Conservation (phyloP, 1,284 basidiomycete genomes). For the Trichosporon coremiiforme region DNA sequence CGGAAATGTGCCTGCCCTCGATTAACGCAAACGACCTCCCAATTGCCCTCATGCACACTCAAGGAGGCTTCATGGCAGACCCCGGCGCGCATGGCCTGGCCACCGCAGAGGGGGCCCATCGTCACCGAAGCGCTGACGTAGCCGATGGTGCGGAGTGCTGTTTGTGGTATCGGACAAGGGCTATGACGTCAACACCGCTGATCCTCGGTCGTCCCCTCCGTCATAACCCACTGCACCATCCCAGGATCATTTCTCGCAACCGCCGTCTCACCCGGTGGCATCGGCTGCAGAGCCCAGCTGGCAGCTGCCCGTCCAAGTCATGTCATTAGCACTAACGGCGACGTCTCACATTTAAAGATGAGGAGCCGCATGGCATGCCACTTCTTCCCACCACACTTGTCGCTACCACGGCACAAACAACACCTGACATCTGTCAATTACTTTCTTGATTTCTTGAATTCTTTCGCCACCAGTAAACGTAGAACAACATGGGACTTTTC, state of each 20-base stretch:
- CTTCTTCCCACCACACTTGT: neutral
- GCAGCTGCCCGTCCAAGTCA: no score
- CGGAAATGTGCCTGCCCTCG: neutral
- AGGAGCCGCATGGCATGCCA: neutral
- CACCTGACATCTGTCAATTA: neutral
- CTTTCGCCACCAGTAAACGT: neutral
- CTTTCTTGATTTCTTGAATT: neutral
- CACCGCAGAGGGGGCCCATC: neutral
- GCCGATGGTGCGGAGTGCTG: neutral
- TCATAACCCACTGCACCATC: neutral
- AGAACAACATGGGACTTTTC: slow-evolving; percentile 46
- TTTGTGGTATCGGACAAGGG: neutral
- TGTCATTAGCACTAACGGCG: neutral
- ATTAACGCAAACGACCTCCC: neutral
- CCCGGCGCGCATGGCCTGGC: slow-evolving; percentile 2
- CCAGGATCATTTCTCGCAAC: neutral
- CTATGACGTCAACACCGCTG: slow-evolving; percentile 1
- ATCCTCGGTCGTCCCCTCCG: neutral
- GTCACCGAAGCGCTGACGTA: neutral
- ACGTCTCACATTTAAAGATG: neutral
- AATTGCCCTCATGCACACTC: neutral
- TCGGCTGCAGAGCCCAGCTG: neutral
- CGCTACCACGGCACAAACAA: neutral
- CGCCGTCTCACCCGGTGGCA: neutral
- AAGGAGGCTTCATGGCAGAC: neutral